Conservation (phyloP, 768 basidiomycete species). For the Kondoa malvinella region DNA sequence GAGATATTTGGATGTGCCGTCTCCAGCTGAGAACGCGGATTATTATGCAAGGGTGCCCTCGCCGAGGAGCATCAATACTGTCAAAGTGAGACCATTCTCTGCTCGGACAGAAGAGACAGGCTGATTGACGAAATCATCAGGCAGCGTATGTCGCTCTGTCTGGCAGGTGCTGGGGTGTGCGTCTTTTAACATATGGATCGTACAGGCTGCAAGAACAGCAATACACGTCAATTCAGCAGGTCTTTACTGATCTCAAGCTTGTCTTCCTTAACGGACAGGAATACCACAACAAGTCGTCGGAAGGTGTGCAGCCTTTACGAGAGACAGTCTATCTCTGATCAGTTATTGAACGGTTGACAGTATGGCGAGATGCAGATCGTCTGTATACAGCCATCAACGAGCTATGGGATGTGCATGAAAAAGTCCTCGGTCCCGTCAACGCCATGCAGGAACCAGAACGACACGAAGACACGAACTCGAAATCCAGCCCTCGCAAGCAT, state of each 20-base stretch:
- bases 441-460: too few relatives aligned
- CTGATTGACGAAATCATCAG: background rate
- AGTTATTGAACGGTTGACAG: too few relatives aligned
- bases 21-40: background rate
- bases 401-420: background rate
- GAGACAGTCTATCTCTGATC: too few relatives aligned
- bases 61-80: background rate
- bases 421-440: background rate
- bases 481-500: too few relatives aligned
- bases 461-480: too few relatives aligned
- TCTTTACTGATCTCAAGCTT: slow-evolving; percentile 2
- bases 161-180: background rate
- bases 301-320: too few relatives aligned
- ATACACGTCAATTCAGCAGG: background rate
- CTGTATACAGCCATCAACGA: background rate
- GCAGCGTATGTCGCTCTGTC: background rate
- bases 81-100: background rate
- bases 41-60: background rate
- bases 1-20: background rate
- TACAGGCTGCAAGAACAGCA: background rate
- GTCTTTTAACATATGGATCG: background rate
- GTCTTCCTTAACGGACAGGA: background rate
- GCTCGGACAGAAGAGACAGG: background rate
- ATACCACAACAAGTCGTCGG: slow-evolving; percentile 6
- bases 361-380: background rate